Conservation (phyloP, 2,329 filamentous ascomycete genomes). For the Aspergillus texensis region DNA sequence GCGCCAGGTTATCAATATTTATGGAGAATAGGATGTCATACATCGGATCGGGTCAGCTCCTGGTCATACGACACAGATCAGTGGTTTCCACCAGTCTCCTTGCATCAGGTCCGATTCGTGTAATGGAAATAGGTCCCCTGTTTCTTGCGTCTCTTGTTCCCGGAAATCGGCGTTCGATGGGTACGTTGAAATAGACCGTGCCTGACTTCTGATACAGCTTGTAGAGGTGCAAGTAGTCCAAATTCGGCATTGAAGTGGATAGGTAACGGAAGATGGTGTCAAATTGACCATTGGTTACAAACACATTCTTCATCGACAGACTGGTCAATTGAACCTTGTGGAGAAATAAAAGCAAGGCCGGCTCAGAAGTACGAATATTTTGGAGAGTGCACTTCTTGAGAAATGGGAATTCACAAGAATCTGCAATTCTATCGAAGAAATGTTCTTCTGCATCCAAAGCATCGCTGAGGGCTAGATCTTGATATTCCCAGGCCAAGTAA, state of each 20-base stretch:
- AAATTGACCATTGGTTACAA: not conserved
- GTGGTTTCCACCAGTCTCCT: not conserved
- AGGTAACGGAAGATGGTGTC: not conserved
- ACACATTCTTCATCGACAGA: not conserved
- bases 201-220: not conserved
- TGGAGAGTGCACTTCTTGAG: not conserved
- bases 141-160: not conserved
- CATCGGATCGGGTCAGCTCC: too few species aligned
- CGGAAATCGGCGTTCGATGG: not conserved
- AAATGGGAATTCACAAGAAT: not conserved
- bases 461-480: not conserved
- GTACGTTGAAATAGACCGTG: not conserved
- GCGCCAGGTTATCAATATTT: too few species aligned
- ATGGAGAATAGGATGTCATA: too few species aligned
- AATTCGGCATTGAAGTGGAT: not conserved
- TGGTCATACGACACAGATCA: too few species aligned
- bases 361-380: not conserved
- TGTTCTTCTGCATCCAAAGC: not conserved
- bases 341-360: not conserved
- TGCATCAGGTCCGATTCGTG: not conserved
- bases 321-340: not conserved
- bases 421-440: not conserved
- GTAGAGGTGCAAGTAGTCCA: conserved; percentile 1
- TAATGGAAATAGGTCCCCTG: not conserved
- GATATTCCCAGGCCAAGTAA: not conserved